A percentile compares a stretch with the other conserved stretches of the same genome.
These are phyloP conservation scores for Anastatica hierochuntica DNA, from an alignment of 345 rosid genomes.

Conservation along the genomic window DNA sequence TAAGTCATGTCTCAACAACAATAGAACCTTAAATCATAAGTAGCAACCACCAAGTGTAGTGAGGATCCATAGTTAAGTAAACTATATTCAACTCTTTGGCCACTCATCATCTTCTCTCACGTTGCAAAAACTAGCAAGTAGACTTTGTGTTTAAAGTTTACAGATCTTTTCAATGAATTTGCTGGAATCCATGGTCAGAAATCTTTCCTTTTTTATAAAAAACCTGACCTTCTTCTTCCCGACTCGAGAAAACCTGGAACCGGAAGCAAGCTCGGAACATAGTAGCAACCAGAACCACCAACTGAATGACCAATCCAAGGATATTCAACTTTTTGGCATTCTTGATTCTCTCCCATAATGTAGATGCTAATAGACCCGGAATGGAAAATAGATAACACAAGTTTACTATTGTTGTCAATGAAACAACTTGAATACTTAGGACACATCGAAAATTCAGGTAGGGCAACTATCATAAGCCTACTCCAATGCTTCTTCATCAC, in stretches of 20 bases:
- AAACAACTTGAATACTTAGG: background rate
- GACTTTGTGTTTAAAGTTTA: too few relatives aligned
- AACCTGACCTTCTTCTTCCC: too few relatives aligned
- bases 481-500: constrained; percentile 8
- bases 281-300: background rate
- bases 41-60: too few relatives aligned
- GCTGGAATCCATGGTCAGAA: too few relatives aligned
- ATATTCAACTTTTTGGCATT: background rate
- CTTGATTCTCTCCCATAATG: background rate
- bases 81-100: too few relatives aligned
- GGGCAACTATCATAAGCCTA: background rate
- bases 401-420: background rate
- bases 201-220: too few relatives aligned
- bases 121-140: too few relatives aligned
- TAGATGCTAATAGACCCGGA: background rate
- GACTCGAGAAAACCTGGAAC: background rate
- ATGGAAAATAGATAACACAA: background rate
- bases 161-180: too few relatives aligned
- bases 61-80: too few relatives aligned
- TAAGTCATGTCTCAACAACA: too few relatives aligned
- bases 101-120: too few relatives aligned
- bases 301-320: background rate
- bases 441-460: background rate
- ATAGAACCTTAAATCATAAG: too few relatives aligned
- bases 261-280: constrained; percentile 1